These are phyloP conservation scores for Chrysoporthe puriensis DNA, from an alignment of 2,329 filamentous ascomycete species.

Conservation along the genomic window DNA sequence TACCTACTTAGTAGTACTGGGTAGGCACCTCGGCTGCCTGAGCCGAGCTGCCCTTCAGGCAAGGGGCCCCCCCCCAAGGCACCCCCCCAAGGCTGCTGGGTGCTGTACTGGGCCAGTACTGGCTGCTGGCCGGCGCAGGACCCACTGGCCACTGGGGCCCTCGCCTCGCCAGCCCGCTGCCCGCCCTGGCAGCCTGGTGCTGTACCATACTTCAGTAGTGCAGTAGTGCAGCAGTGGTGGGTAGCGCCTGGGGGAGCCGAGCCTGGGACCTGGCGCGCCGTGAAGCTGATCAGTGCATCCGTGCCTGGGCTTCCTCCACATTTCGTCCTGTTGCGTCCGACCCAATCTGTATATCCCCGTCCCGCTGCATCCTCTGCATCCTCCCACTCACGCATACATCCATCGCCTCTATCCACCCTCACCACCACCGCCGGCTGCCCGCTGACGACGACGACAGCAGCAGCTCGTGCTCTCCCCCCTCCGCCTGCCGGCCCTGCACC, in stretches of 20 bases:
- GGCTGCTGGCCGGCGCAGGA: not conserved
- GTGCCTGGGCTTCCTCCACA: conserved; percentile 1
- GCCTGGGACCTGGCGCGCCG: no score
- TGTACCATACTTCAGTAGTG: no score
- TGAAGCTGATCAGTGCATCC: no score
- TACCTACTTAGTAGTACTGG: not conserved
- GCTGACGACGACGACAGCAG: not conserved
- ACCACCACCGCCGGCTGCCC: not conserved
- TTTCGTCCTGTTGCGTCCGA: not conserved
- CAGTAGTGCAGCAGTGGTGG: no score
- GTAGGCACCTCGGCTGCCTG: conserved; percentile 7
- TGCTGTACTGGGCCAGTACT: no score
- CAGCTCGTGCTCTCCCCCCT: no score
- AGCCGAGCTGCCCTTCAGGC: not conserved
- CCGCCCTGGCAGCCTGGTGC: not conserved
- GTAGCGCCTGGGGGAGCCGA: no score
- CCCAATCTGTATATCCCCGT: not conserved
- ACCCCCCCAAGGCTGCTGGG: not conserved
- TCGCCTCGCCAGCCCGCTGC: not conserved
- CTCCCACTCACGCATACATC: not conserved
- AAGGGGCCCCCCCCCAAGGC: not conserved
- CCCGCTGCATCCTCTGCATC: conserved; percentile 1
- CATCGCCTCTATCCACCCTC: not conserved
- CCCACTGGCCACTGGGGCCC: not conserved
- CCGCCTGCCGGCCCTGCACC: no score